Evolutionary conservation across 257 asterid species (phyloP).

Genomic region (Catharanthus roseus): DNA sequence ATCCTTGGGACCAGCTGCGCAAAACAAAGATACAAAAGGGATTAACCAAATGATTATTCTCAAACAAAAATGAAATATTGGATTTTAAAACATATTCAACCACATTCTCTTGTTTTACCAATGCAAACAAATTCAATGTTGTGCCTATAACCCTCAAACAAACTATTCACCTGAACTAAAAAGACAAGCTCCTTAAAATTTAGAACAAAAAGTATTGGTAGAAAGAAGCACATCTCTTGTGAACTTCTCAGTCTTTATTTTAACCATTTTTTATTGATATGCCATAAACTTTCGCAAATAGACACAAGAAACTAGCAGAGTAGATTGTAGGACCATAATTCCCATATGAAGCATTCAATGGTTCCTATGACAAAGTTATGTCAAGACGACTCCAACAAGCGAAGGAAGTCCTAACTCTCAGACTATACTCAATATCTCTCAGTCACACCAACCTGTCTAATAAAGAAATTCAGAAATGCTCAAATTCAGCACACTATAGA

Average conservation of each 20-base stretch:
- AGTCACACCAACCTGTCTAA: neutral
- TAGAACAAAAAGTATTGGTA: neutral
- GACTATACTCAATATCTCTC: neutral
- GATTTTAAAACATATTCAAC: too few species aligned
- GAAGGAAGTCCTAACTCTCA: neutral
- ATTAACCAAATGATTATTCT: neutral
- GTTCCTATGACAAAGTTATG: neutral
- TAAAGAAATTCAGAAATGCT: conserved; percentile 3
- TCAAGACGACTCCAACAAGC: neutral
- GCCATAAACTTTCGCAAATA: neutral
- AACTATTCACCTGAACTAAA: neutral
- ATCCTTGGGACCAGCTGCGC: conserved; percentile 92
- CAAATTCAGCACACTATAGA: neutral
- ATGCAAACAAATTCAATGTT: neutral
- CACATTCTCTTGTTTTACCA: too few species aligned
- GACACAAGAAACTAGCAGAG: neutral
- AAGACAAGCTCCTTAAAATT: too few species aligned
- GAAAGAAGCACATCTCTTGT: neutral
- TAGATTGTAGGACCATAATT: neutral
- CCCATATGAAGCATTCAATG: neutral
- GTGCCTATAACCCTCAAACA: neutral
- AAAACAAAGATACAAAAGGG: conserved; percentile 14
- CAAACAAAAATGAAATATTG: too few species aligned
- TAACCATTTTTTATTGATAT: neutral
- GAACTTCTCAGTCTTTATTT: neutral